A percentile compares a stretch with the other conserved stretches of the same genome.
These are phyloP conservation scores for Limtongozyma cylindracea DNA, from an alignment of 805 yeast species.

Conservation along the genomic window DNA sequence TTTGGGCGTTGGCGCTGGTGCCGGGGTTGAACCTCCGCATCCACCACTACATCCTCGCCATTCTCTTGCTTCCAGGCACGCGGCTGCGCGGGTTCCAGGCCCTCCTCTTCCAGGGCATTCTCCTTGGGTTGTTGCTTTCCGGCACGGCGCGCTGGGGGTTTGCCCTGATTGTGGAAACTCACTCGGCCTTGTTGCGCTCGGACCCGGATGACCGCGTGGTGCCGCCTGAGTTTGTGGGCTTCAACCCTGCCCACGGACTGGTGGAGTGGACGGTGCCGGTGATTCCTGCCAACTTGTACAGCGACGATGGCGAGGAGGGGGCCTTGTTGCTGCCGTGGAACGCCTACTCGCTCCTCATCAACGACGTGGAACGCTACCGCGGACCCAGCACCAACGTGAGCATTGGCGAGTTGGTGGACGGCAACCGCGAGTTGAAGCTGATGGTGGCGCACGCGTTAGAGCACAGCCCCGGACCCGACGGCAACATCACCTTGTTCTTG, in stretches of 20 bases:
- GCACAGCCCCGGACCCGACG: too few relatives aligned
- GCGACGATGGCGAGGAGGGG: too few relatives aligned
- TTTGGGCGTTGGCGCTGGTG: slow-evolving; percentile 6
- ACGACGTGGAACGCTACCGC: slow-evolving; percentile 55
- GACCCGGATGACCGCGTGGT: slow-evolving; percentile 34
- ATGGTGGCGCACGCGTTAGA: too few relatives aligned
- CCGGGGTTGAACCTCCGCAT: slow-evolving; percentile 55
- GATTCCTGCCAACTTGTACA: slow-evolving; percentile 1
- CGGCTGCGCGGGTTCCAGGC: slow-evolving; percentile 49
- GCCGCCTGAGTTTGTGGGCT: slow-evolving; percentile 23
- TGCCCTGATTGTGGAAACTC: slow-evolving; percentile 71
- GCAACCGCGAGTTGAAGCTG: too few relatives aligned
- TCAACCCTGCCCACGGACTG: slow-evolving; percentile 13
- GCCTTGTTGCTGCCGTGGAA: slow-evolving; percentile 9
- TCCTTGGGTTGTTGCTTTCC: slow-evolving; percentile 56
- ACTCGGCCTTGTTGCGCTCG: slow-evolving; percentile 34
- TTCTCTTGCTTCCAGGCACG: slow-evolving; percentile 65
- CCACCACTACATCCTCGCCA: slow-evolving; percentile 59
- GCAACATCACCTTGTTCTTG: too few relatives aligned
- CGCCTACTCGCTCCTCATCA: slow-evolving; percentile 41
- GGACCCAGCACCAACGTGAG: too few relatives aligned
- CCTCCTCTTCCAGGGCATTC: slow-evolving; percentile 57
- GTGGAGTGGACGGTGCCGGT: slow-evolving; percentile 2
- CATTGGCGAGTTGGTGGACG: too few relatives aligned
- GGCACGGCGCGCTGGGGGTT: slow-evolving; percentile 89